Base-by-base conservation (phyloP, 2,329 filamentous ascomycete genomes). In the Ophiobolus disseminans region DNA sequence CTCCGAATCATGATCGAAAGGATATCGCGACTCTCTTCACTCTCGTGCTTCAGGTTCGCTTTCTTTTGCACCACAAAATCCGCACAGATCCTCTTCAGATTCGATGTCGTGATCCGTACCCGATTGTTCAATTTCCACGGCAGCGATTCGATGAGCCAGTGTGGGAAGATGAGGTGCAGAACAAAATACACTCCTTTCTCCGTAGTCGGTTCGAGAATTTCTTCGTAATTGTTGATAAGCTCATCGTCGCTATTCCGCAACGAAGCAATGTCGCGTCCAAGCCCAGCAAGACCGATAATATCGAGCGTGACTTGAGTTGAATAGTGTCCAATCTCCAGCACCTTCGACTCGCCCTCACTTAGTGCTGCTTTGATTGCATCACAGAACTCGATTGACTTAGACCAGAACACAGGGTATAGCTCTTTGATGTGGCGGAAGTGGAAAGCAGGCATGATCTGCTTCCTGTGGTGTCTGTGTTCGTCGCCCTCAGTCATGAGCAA, bases 381-480 rank as follows among this genome's bases (percentile, higher is more conserved):
- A 5, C 86, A 84, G 60, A 87, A 82, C 67, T 93, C 86, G 6
- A 81, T 73, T 1, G 86, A 82, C 73, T 95, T 96, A 16, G 75
- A 63, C 91, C 91, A 96, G 72, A 97, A 96, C 5, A 88, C 76
- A 0, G 90, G 87, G 62, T 95, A 94, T 11, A 96, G 76, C 50
- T 93, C 83, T 68, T 94, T 95, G 69, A 96, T 79, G 63, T 95
- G 89, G 17, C 91, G 83, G 66, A 90, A 95, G n/a, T 86, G 81
- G 70, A 96, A 96, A 2, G 90, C 89, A 0, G 91, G 91, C 75
- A 87, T 84, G 14, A 96, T 82, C 48, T 87, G 86, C 69, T 89
- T 91, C 37, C 92, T 82, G 50, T 82, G 77, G 40, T 76, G 76
- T 51, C 73, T 76, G 58, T 83, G 81, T 20, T 74, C 75, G 4